Evolutionary conservation across 176 grass and related monocot genomes (phyloP), one percentile per base, ranked within the genome.

Genomic region (Poa annua): DNA sequence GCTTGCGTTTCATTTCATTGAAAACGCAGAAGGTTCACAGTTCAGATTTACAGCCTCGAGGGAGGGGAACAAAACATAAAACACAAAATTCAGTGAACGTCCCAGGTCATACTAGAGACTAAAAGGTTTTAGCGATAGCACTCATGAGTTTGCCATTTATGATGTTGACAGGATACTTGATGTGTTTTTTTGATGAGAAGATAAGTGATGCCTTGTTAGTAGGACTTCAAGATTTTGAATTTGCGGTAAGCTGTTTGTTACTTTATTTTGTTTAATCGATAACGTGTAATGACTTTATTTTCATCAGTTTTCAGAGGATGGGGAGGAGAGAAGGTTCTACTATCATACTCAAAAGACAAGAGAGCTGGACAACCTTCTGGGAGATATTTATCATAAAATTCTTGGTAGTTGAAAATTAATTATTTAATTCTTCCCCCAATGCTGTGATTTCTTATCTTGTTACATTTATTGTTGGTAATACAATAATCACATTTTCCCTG

Each of bases 351-450:
- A 89, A 80, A 98, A 89, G 82, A 98, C 95, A 52, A 98, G 88
- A 91, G 95, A 98, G 87, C 85, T 98, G 77, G 95, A 98, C 81
- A 93, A 92, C 63, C 92, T 98, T 91, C 92, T 95, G 80, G 95
- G 95, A 79, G 95, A 98, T 86, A 95, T 98, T 84, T 98, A 95
- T 80, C 95, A 98, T 88, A 98, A 98, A 95, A 98, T 98, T 91
- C 95, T 98, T 66, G 95, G 95, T 98, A 98, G 42, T 77, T 77
- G 33, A 68, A 59, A 6, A 57, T 55, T 66, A 73, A 62, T 63
- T 60, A 24, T 77, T 80, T 59, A 1, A 56, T 78, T 76, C 74
- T 81, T 59, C 2, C 19, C 52, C 24, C 57, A 72, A 29, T 80
- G 29, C 41, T 57, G 26, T 70, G 52, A 51, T 78, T 83, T 83